Evolutionary conservation across 2,329 filamentous ascomycete species (phyloP), one percentile per base, ranked within the genome.

Genomic region (Aspergillus carbonarius): DNA sequence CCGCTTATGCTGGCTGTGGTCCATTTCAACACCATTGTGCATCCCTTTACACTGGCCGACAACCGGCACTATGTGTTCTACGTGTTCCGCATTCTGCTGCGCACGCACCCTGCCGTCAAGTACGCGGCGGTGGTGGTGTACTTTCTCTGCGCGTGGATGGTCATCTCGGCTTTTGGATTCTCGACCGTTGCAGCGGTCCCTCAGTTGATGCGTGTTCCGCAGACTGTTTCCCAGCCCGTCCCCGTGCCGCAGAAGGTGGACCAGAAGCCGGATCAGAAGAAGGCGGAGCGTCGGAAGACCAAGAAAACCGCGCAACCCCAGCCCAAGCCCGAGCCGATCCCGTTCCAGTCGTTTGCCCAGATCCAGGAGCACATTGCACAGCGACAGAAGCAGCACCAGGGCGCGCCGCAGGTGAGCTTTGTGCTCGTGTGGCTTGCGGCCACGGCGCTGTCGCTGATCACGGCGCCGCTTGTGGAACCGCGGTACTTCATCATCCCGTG

Each of bases 1-100:
- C 63, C 74, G 5, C 35, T 78, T 8, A 83, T 83, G 64, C 67
- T 81, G 17, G 67, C 72, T 6, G 75, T 82, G 2, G 86, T 97
- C 23, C 84, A 85, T 62, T 89, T 85, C 81, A 98, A 97, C 81
- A 99, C 95, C 34, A 89, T 96, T 62, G 85, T 98, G 44, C 95
- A 99, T 70, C 93, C 95, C 0, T 99, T 98, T 72, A 96, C 93
- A 0, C 83, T 98, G 0, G 95, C 95, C 34, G 95, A 99, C 75
- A 99, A 99, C 74, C 83, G 95, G 2, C 95, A 99, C 74, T 99
- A 96, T 78, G 89, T 96, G 73, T 99, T 99, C 75, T 99, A 99
- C 77, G 81, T 96, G 60, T 99, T 99, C 80, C 88, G 92, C 1
- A 86, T 92, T 68, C 88, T 89, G 5, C 88, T 98, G 37, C 83